Conservation (phyloP, 768 basidiomycete genomes). For the Naganishia onofrii region DNA sequence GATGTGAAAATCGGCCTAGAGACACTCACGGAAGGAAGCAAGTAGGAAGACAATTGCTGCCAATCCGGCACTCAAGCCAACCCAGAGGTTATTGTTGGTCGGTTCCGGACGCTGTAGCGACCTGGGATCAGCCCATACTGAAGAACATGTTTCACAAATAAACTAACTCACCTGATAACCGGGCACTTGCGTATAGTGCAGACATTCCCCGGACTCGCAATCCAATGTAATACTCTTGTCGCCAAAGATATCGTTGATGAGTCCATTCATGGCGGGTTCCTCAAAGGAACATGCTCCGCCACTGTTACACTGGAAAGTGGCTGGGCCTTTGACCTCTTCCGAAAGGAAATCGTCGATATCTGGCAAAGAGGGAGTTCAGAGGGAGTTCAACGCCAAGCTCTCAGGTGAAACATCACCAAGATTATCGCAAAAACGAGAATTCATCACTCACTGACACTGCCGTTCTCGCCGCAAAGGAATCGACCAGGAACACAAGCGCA, state of each 20-base stretch:
- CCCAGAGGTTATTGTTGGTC: slow-evolving; percentile 76
- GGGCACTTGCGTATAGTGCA: slow-evolving; percentile 90
- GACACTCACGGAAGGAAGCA: slow-evolving; percentile 60
- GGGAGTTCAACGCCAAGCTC: neutral
- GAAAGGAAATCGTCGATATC: slow-evolving; percentile 91
- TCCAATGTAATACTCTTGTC: slow-evolving; percentile 82
- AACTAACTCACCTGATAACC: slow-evolving; percentile 68
- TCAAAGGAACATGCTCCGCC: slow-evolving; percentile 81
- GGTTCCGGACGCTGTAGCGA: slow-evolving; percentile 65
- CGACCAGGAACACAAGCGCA: slow-evolving; percentile 90
- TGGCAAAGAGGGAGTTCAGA: slow-evolving; percentile 43
- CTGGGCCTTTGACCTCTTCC: slow-evolving; percentile 88
- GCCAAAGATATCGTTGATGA: slow-evolving; percentile 90
- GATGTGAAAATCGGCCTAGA: neutral
- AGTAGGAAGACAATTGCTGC: slow-evolving; percentile 72
- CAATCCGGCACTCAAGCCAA: slow-evolving; percentile 77
- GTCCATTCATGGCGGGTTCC: slow-evolving; percentile 92
- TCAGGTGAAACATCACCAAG: too few relatives aligned
- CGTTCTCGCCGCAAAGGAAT: slow-evolving; percentile 93
- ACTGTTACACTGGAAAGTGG: slow-evolving; percentile 71
- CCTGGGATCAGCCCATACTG: neutral
- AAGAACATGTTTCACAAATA: neutral
- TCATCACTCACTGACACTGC: slow-evolving; percentile 73
- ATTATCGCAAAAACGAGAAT: neutral
- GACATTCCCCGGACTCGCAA: slow-evolving; percentile 86